Percentiles rank a stretch among this genome's conserved stretches.
Evolutionary conservation across 192 early-diverging fungal species (phyloP).

Genomic region (Coemansia sp.): DNA sequence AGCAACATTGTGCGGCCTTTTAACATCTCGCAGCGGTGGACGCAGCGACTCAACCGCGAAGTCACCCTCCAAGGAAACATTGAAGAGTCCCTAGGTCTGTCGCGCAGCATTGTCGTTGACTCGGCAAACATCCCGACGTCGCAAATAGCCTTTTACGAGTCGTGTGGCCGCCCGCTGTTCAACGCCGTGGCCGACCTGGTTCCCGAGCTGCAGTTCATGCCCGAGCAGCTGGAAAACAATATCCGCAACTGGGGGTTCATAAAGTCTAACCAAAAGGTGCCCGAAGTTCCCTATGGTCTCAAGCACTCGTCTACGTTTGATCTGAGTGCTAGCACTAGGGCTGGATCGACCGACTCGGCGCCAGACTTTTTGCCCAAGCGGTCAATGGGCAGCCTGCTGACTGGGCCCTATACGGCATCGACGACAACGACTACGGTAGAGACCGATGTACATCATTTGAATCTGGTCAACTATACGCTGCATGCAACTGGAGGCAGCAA

Average conservation of each 20-base stretch:
- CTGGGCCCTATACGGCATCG: conserved; percentile 5
- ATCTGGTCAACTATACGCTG: conserved; percentile 40
- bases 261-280: conserved; percentile 42
- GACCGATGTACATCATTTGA: not conserved
- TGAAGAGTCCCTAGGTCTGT: conserved; percentile 66
- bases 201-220: conserved; percentile 46
- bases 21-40: conserved; percentile 66
- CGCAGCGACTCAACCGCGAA: conserved; percentile 65
- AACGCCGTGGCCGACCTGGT: conserved; percentile 44
- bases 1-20: conserved; percentile 75
- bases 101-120: conserved; percentile 44
- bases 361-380: conserved; percentile 48
- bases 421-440: conserved; percentile 8
- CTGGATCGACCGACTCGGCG: conserved; percentile 48
- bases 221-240: conserved; percentile 50
- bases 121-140: conserved; percentile 36
- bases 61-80: conserved; percentile 69
- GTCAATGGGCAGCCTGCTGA: conserved; percentile 8
- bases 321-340: conserved; percentile 42
- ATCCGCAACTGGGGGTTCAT: conserved; percentile 53
- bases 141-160: conserved; percentile 53
- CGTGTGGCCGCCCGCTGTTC: conserved; percentile 52
- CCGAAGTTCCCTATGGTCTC: conserved; percentile 48
- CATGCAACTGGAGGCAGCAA: conserved; percentile 15
- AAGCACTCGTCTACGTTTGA: conserved; percentile 45